A percentile compares a stretch with the other conserved stretches of the same genome.
These are phyloP conservation scores for Aspergillus hiratsukae DNA, from an alignment of 2,329 filamentous ascomycete genomes.

Conservation along the genomic window DNA sequence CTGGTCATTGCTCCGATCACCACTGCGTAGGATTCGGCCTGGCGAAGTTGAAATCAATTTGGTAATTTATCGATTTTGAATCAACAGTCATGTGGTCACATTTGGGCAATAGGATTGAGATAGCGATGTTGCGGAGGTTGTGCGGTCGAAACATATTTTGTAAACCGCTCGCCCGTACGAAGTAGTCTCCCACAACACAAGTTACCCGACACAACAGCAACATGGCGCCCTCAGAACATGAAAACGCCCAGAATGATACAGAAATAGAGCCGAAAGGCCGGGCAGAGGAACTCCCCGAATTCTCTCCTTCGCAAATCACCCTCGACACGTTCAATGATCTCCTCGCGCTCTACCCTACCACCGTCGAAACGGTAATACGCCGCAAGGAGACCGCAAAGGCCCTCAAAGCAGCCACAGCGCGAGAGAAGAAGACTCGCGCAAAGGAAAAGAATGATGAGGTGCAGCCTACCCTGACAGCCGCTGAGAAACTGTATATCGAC, in stretches of 20 bases:
- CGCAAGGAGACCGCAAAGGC: conserved; percentile 18
- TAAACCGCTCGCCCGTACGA: not conserved
- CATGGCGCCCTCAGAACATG: not conserved
- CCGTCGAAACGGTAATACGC: conserved; percentile 21
- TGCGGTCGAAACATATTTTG: not conserved
- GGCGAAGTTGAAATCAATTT: not conserved
- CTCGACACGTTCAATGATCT: conserved; percentile 23
- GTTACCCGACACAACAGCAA: not conserved
- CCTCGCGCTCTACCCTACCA: conserved; percentile 23
- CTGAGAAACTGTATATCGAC: conserved; percentile 7
- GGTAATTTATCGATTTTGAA: not conserved
- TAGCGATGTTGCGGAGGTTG: not conserved
- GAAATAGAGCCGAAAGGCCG: not conserved
- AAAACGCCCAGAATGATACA: not conserved
- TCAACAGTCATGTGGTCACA: not conserved
- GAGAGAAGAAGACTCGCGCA: not conserved
- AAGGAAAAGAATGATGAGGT: not conserved
- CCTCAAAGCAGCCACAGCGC: not conserved
- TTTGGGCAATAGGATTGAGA: not conserved
- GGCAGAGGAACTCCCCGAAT: not conserved
- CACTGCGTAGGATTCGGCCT: not conserved
- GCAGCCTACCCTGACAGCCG: not conserved
- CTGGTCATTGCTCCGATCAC: not conserved
- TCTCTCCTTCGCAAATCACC: conserved; percentile 25
- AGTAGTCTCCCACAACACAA: not conserved